Conservation (phyloP, 345 rosid species). For the Eucalyptus curtisii region DNA sequence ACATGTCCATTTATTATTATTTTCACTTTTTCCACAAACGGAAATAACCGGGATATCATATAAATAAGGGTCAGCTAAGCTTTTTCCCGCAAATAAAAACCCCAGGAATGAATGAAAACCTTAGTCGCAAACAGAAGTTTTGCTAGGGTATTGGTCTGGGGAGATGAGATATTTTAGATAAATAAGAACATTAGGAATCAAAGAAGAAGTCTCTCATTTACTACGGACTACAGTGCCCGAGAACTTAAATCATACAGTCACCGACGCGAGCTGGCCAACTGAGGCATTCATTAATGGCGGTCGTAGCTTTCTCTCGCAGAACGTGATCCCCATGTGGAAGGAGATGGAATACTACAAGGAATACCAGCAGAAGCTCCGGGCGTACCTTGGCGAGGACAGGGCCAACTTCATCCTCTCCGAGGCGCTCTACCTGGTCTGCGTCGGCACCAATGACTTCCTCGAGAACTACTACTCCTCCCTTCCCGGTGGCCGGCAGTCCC, state of each 20-base stretch:
- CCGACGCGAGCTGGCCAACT: neutral
- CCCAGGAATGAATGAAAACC: neutral
- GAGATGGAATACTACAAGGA: conserved; percentile 40
- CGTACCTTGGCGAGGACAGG: conserved; percentile 21
- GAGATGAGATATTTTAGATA: neutral
- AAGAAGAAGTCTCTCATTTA: neutral
- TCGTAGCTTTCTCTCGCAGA: conserved; percentile 8
- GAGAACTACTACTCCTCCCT: conserved; percentile 44
- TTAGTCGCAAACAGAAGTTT: neutral
- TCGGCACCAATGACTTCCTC: conserved; percentile 61
- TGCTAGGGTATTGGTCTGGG: neutral
- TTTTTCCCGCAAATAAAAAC: neutral
- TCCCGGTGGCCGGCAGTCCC: conserved; percentile 3
- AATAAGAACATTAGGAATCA: neutral
- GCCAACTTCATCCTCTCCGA: conserved; percentile 12
- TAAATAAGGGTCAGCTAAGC: neutral
- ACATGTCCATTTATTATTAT: neutral
- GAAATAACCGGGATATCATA: neutral
- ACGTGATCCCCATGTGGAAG: conserved; percentile 54
- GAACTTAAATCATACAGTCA: neutral
- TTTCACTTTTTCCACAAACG: neutral
- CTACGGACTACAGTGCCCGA: neutral
- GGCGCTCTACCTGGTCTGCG: conserved; percentile 37
- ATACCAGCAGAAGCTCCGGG: conserved; percentile 28
- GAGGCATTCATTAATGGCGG: neutral